Percentiles rank a stretch among this genome's conserved stretches.
Evolutionary conservation across 176 grass and related monocot species (phyloP).

Genomic region (Raddia guianensis): DNA sequence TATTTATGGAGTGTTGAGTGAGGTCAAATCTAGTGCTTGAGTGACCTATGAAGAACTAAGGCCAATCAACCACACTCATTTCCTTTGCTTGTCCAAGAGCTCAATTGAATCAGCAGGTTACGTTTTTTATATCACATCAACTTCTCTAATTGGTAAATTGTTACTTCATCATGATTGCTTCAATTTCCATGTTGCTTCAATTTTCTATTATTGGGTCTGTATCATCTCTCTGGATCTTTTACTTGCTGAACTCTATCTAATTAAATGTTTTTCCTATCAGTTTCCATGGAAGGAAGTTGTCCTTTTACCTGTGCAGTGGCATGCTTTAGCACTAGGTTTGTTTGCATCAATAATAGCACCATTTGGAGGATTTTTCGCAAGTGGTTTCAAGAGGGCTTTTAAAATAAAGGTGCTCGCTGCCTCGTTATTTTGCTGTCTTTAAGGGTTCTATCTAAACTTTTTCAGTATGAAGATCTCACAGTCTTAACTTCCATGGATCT

Average conservation of each 20-base stretch:
- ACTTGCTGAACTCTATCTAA: slow-evolving; percentile 10
- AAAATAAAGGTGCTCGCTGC: slow-evolving; percentile 80
- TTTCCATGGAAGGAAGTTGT: slow-evolving; percentile 84
- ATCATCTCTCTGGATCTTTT: slow-evolving; percentile 31
- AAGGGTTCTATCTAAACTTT: background rate
- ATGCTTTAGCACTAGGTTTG: slow-evolving; percentile 93
- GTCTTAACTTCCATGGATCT: slow-evolving; percentile 22
- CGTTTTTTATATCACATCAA: background rate
- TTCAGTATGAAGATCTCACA: background rate
- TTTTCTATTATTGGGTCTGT: background rate
- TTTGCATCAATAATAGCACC: slow-evolving; percentile 99
- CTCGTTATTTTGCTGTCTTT: slow-evolving; percentile 13
- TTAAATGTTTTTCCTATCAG: slow-evolving; percentile 54
- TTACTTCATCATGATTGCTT: background rate
- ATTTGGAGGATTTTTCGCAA: slow-evolving; percentile 99
- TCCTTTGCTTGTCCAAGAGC: background rate
- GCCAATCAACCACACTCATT: slow-evolving; percentile 16
- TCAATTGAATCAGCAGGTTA: background rate
- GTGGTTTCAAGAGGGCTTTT: slow-evolving; percentile 96
- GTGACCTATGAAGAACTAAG: background rate
- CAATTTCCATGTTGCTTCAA: slow-evolving; percentile 8
- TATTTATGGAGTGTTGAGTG: background rate
- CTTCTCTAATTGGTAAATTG: background rate
- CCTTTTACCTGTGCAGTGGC: slow-evolving; percentile 93
- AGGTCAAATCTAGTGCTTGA: slow-evolving; percentile 13